Conservation (phyloP, 1,139 yeast species). For the Candida neerlandica region DNA sequence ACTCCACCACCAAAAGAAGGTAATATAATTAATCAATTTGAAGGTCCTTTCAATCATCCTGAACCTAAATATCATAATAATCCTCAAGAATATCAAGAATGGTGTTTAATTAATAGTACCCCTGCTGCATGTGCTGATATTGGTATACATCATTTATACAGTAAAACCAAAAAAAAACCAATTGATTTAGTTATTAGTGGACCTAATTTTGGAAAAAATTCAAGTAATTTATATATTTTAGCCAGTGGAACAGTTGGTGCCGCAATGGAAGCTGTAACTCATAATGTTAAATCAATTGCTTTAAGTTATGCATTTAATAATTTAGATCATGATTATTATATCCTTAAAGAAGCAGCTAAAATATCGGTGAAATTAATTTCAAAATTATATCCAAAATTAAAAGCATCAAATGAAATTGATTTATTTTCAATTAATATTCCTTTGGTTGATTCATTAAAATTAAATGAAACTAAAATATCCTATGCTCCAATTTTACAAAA, state of each 20-base stretch:
- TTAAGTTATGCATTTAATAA: conserved; percentile 76
- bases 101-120: conserved; percentile 87
- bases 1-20: conserved; percentile 31
- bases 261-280: conserved; percentile 90
- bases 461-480: conserved; percentile 57
- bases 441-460: conserved; percentile 51
- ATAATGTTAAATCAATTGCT: conserved; percentile 76
- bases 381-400: conserved; percentile 62
- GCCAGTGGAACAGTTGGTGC: conserved; percentile 98
- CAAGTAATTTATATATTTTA: conserved; percentile 85
- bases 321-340: conserved; percentile 53
- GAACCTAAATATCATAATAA: conserved; percentile 32
- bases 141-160: conserved; percentile 74
- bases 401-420: conserved; percentile 51
- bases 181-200: conserved; percentile 90
- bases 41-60: conserved; percentile 69
- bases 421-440: conserved; percentile 87
- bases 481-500: conserved; percentile 81
- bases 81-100: conserved; percentile 59
- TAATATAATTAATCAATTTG: conserved; percentile 45
- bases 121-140: conserved; percentile 96
- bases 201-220: conserved; percentile 93
- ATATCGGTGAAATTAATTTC: conserved; percentile 65
- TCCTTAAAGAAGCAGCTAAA: conserved; percentile 67
- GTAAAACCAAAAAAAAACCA: conserved; percentile 49